These are phyloP conservation scores for Scheffersomyces coipomensis DNA, from an alignment of 805 yeast genomes.

Conservation along the genomic window DNA sequence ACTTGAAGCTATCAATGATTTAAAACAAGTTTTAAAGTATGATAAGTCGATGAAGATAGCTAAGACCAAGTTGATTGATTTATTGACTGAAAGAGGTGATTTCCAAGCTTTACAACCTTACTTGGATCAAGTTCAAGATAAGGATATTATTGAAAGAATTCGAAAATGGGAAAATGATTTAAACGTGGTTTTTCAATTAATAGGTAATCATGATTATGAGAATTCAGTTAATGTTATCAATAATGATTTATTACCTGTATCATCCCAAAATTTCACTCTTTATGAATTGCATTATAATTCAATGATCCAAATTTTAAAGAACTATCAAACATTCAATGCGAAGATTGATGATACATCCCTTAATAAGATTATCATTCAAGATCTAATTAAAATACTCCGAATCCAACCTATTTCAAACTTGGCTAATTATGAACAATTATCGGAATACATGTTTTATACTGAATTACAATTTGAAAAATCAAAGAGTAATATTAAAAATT, in stretches of 20 bases:
- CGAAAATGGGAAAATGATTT: conserved; percentile 11
- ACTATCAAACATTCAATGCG: background rate
- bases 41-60: conserved; percentile 47
- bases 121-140: conserved; percentile 9
- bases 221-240: conserved; percentile 27
- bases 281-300: conserved; percentile 5
- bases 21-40: conserved; percentile 44
- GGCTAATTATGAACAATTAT: conserved; percentile 18
- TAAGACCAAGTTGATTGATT: conserved; percentile 43
- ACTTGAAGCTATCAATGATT: conserved; percentile 49
- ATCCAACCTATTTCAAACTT: conserved; percentile 25
- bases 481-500: conserved; percentile 54
- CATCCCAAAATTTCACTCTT: conserved; percentile 40
- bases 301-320: conserved; percentile 5
- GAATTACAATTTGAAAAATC: conserved; percentile 54
- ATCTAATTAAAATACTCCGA: conserved; percentile 24
- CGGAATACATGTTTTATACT: conserved; percentile 43
- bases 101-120: conserved; percentile 27
- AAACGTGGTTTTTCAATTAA: conserved; percentile 1
- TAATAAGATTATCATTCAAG: conserved; percentile 18
- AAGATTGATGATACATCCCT: conserved; percentile 4
- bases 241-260: conserved; percentile 20
- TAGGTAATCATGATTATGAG: conserved; percentile 12
- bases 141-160: conserved; percentile 13
- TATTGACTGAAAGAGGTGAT: conserved; percentile 54